A percentile compares a stretch with the other conserved stretches of the same genome.
These are phyloP conservation scores for Boletus albobrunnescens DNA, from an alignment of 1,284 basidiomycete species.

Conservation along the genomic window DNA sequence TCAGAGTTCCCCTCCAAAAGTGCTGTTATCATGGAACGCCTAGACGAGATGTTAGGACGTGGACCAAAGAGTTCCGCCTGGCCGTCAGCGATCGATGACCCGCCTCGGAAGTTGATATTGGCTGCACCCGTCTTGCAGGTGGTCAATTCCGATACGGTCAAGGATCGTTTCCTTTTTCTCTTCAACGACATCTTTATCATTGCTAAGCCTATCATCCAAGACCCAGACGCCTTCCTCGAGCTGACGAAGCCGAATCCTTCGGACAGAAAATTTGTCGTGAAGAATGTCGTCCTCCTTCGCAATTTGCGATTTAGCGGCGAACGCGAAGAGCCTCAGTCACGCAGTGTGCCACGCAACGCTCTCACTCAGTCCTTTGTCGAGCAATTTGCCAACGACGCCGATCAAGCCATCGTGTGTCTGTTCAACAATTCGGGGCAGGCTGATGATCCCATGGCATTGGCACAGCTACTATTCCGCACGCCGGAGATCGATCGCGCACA, in stretches of 20 bases:
- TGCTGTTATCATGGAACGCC: conserved; percentile 54
- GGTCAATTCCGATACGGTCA: conserved; percentile 89
- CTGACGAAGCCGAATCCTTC: conserved; percentile 61
- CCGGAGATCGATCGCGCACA: conserved; percentile 81
- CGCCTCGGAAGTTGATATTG: conserved; percentile 81
- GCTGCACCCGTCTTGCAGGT: conserved; percentile 90
- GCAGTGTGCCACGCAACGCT: conserved; percentile 48
- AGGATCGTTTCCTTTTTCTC: conserved; percentile 93
- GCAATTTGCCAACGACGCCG: conserved; percentile 72
- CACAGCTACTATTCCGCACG: conserved; percentile 81
- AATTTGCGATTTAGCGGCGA: conserved; percentile 67
- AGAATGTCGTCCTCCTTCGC: conserved; percentile 78
- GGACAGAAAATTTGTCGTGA: conserved; percentile 83
- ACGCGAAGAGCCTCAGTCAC: conserved; percentile 53
- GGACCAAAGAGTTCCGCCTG: conserved; percentile 58
- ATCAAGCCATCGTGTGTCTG: conserved; percentile 63
- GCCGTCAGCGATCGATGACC: conserved; percentile 72
- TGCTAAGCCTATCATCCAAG: conserved; percentile 65
- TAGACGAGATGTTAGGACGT: conserved; percentile 64
- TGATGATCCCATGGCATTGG: conserved; percentile 65
- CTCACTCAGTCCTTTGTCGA: conserved; percentile 66
- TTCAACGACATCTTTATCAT: conserved; percentile 94
- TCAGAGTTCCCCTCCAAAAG: conserved; percentile 38
- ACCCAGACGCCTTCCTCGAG: conserved; percentile 58
- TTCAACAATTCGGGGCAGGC: conserved; percentile 53